Evolutionary conservation across 805 yeast species (phyloP).

Genomic region (Monosporozyma unispora): DNA sequence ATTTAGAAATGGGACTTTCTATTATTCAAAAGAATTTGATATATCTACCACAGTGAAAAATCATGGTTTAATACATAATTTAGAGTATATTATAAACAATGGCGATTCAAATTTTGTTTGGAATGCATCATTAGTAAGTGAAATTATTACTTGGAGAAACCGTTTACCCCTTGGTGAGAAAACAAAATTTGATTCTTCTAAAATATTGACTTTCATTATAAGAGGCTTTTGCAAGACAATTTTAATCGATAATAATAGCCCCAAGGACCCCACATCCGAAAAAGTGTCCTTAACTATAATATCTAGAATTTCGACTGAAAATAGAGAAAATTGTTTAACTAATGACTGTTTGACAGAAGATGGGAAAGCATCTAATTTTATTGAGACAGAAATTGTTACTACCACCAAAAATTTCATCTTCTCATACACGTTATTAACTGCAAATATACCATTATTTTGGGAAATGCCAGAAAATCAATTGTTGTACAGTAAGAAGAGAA

Average conservation of each 20-base stretch:
- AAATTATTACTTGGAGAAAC: constrained; percentile 60
- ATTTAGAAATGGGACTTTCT: constrained; percentile 75
- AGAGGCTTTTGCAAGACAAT: constrained; percentile 84
- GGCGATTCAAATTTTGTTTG: constrained; percentile 79
- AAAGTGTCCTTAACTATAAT: constrained; percentile 54
- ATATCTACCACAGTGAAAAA: constrained; percentile 72
- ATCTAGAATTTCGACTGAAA: constrained; percentile 81
- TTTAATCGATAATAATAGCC: constrained; percentile 15
- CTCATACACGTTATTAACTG: constrained; percentile 78
- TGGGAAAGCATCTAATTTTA: constrained; percentile 85
- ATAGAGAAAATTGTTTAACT: constrained; percentile 80
- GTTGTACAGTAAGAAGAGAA: constrained; percentile 62
- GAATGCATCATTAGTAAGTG: constrained; percentile 80
- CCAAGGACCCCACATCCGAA: not conserved
- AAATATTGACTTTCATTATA: constrained; percentile 72
- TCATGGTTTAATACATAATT: constrained; percentile 41
- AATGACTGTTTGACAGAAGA: constrained; percentile 86
- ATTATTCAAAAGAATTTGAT: constrained; percentile 84
- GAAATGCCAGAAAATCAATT: constrained; percentile 67
- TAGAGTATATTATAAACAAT: constrained; percentile 35
- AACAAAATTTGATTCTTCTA: constrained; percentile 50
- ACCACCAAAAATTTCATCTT: constrained; percentile 43
- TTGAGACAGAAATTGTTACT: constrained; percentile 79
- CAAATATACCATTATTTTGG: constrained; percentile 92
- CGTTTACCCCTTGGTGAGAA: constrained; percentile 56